Base-by-base conservation (phyloP, 2,329 filamentous ascomycete genomes). In the Coleophoma cylindrospora region DNA sequence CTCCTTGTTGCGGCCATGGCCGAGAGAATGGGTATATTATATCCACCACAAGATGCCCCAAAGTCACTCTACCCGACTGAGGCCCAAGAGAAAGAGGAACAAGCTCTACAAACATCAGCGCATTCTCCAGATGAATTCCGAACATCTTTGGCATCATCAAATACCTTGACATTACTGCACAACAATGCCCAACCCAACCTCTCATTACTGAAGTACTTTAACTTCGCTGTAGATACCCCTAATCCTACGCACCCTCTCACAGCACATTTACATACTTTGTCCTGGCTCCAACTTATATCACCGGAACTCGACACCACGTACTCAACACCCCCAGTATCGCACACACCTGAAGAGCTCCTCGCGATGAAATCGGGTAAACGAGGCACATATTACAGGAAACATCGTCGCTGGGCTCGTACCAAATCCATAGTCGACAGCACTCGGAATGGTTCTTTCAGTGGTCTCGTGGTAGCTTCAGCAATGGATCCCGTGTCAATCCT, bases 261-360 rank as follows among this genome's bases (percentile, higher is more conserved):
- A 67, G 85, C 80, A 14, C 86, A 94, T 64, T 81, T 99, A 47
- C 86, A 92, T 61, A 82, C 86, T 5, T 74, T 97, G 32, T 92
- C 89, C 27, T 99, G 92, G 91, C 80, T 99, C 2, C 92, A 97
- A 68, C 81, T 99, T 5, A 72, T 96, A 14, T 78, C 87, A 21
- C 94, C 94, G 0, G 71, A 80, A 34, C 73, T 82, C 32, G 94
- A 97, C 66, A 77, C 80, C 1, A 81, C 86, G 4, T 96, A 95
- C 68, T 69, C 74, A 33, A 77, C 80, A 22, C 79, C 85, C 48
- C 86, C 90, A 0, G 74, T 81, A 0, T 64, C 71, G 0, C 73
- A 85, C 1, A 61, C 82, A 0, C 73, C 83, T 0, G 79, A 83
- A 14, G 76, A 79, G 21, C 73, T 97, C 2, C 73, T 80, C 0